phyloP scores from a whole-genome alignment of 129 eudicot species.

The Flaveria linearis region DNA sequence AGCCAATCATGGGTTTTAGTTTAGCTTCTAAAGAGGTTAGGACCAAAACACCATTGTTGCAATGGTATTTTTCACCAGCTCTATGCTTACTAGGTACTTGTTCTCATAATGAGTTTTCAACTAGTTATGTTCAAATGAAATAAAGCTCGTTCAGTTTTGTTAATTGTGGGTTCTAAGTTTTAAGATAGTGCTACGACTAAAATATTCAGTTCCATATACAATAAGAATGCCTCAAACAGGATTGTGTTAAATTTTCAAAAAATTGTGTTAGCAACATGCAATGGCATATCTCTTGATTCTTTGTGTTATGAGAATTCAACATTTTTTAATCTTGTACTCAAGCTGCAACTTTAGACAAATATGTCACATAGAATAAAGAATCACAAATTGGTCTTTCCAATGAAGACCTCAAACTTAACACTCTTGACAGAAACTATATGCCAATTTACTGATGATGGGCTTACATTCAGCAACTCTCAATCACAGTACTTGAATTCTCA shows the following conservation, averaged over 20 bases:
- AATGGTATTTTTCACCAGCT: constrained; percentile 5
- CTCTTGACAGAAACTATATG: constrained; percentile 1
- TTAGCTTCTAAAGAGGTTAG: constrained; percentile 9
- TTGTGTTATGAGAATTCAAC: too few relatives aligned
- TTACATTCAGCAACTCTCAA: constrained; percentile 18
- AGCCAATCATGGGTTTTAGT: constrained; percentile 21
- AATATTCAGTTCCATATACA: too few relatives aligned
- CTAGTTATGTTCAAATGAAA: constrained; percentile 1
- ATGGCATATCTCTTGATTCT: too few relatives aligned
- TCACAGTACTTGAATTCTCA: constrained; percentile 20
- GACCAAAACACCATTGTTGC: constrained; percentile 16
- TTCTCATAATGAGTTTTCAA: neutral
- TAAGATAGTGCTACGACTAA: neutral
- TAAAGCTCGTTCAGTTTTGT: neutral
- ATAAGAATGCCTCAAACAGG: too few relatives aligned
- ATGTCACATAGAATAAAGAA: constrained; percentile 25
- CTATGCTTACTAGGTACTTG: constrained; percentile 7
- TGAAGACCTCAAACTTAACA: constrained; percentile 25
- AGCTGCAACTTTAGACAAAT: too few relatives aligned
- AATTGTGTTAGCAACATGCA: too few relatives aligned
- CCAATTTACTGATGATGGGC: neutral
- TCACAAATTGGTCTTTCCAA: constrained; percentile 8
- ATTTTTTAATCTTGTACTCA: too few relatives aligned
- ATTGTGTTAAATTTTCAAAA: too few relatives aligned
- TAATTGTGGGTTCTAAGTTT: neutral